These are phyloP conservation scores for Limonium bicolor DNA, from an alignment of 148 eudicot genomes.

Conservation along the genomic window DNA sequence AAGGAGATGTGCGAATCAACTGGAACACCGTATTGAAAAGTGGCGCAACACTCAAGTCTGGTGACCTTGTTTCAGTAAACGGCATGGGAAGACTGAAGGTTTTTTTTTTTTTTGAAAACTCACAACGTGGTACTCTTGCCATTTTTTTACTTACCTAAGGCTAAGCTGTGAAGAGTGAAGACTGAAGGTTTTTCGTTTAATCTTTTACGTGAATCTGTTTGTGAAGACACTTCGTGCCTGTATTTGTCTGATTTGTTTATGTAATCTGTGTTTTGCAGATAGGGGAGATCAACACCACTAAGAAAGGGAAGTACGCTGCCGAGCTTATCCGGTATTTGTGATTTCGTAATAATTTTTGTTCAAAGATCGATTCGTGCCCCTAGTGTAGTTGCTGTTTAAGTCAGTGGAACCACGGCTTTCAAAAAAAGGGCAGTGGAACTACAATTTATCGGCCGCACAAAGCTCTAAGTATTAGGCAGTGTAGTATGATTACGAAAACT, in stretches of 20 bases:
- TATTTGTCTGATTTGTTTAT: not conserved
- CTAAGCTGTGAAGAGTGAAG: too few species aligned
- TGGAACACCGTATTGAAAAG: conserved; percentile 64
- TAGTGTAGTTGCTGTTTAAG: too few species aligned
- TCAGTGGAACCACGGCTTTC: too few species aligned
- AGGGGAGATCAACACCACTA: conserved; percentile 67
- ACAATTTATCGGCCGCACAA: too few species aligned
- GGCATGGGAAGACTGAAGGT: conserved; percentile 88
- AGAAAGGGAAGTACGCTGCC: conserved; percentile 73
- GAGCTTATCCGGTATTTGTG: conserved; percentile 62
- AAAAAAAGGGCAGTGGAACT: too few species aligned
- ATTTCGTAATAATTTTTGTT: too few species aligned
- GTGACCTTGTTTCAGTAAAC: conserved; percentile 71
- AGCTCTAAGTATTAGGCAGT: too few species aligned
- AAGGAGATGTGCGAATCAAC: conserved; percentile 76
- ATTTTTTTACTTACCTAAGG: too few species aligned
- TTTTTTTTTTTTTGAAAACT: not conserved
- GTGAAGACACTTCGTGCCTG: not conserved
- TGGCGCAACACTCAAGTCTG: conserved; percentile 51
- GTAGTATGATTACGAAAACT: too few species aligned
- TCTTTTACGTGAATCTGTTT: too few species aligned
- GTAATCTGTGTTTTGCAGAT: conserved; percentile 29
- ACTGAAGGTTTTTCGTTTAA: too few species aligned
- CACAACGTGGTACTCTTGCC: not conserved
- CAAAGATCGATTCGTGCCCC: too few species aligned